Percentiles rank a stretch among this genome's conserved stretches.
These are phyloP conservation scores for Crucihimalaya himalaica DNA, from an alignment of 345 rosid genomes.

Conservation along the genomic window DNA sequence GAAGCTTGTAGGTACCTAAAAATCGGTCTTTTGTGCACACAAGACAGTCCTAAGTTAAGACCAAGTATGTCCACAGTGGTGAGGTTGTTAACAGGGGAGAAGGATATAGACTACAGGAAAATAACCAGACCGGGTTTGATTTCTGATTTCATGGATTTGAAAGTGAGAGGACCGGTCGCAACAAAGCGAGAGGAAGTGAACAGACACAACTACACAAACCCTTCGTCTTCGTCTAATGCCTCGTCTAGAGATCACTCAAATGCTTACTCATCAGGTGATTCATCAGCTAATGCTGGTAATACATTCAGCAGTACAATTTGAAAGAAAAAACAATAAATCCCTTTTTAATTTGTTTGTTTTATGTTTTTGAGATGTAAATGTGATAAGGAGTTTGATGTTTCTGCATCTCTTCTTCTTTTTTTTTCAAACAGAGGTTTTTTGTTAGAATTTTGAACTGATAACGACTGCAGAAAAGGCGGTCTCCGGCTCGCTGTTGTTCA, in stretches of 20 bases:
- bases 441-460: constrained; percentile 14
- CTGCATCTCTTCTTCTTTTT: background rate
- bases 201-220: constrained; percentile 28
- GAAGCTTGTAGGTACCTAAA: constrained; percentile 69
- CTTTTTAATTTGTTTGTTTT: background rate
- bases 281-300: constrained; percentile 45
- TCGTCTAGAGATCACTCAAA: constrained; percentile 55
- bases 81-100: constrained; percentile 58
- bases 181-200: constrained; percentile 29
- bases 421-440: constrained; percentile 22
- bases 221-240: constrained; percentile 41
- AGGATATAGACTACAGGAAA: constrained; percentile 36
- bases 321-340: background rate
- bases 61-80: constrained; percentile 74
- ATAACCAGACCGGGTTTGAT: constrained; percentile 73
- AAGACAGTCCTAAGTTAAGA: constrained; percentile 68
- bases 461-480: constrained; percentile 15
- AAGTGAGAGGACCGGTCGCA: constrained; percentile 49
- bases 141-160: constrained; percentile 80
- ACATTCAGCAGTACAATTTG: constrained; percentile 45
- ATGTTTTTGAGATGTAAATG: constrained; percentile 21
- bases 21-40: constrained; percentile 77
- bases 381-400: constrained; percentile 23
- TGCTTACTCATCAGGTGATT: constrained; percentile 46
- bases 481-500: constrained; percentile 15